Conservation (phyloP, 441 rosid genomes). For the Populus trichocarpa region DNA sequence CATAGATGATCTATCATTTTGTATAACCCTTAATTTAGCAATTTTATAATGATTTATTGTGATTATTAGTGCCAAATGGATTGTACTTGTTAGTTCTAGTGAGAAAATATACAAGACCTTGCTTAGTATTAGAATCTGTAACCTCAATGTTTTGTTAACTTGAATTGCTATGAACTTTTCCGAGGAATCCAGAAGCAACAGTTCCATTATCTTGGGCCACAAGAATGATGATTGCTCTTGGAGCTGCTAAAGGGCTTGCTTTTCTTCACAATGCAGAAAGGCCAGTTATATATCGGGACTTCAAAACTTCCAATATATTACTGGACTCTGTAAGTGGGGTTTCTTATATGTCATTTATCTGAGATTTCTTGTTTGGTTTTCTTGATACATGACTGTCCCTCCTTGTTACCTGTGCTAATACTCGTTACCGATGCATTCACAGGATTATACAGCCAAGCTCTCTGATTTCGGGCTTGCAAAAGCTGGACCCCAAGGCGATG, state of each 20-base stretch:
- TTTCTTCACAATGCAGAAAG: slow-evolving; percentile 96
- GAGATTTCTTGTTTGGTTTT: slow-evolving; percentile 1
- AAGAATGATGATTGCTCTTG: slow-evolving; percentile 98
- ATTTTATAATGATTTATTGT: background rate
- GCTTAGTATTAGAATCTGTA: background rate
- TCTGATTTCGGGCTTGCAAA: slow-evolving; percentile 99
- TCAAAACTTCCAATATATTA: slow-evolving; percentile 93
- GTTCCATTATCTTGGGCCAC: slow-evolving; percentile 80
- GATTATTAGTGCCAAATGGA: background rate
- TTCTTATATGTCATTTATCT: slow-evolving; percentile 1
- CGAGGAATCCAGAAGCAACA: slow-evolving; percentile 61
- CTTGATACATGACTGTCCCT: background rate
- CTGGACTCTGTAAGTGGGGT: slow-evolving; percentile 75
- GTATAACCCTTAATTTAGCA: background rate
- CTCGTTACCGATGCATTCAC: slow-evolving; percentile 19
- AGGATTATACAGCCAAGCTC: slow-evolving; percentile 97
- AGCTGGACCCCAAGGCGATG: slow-evolving; percentile 98
- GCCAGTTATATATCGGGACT: slow-evolving; percentile 94
- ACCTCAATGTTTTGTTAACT: slow-evolving; percentile 14
- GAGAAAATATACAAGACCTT: background rate
- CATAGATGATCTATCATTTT: background rate
- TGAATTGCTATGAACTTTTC: slow-evolving; percentile 27
- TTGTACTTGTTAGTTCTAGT: background rate
- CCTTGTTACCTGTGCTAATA: slow-evolving; percentile 3
- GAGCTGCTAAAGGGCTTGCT: slow-evolving; percentile 98